Percentiles rank a stretch among this genome's conserved stretches.
These are phyloP conservation scores for Colletotrichum tamarilloi DNA, from an alignment of 2,329 filamentous ascomycete genomes.

Conservation along the genomic window DNA sequence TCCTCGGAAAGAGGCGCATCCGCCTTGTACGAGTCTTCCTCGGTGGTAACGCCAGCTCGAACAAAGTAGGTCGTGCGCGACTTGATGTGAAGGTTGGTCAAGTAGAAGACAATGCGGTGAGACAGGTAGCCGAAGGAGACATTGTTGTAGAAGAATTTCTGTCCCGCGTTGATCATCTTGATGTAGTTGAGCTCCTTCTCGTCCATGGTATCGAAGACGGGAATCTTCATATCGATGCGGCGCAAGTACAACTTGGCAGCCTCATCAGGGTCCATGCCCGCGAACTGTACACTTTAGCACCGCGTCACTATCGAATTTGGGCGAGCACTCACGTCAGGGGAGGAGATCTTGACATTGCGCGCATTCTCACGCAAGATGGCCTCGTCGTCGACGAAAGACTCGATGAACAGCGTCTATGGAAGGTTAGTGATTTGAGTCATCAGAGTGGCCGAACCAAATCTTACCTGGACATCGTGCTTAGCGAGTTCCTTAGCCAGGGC, in stretches of 20 bases:
- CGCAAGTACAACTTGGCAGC: constrained; percentile 92
- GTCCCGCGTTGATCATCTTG: constrained; percentile 98
- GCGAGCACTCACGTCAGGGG: constrained; percentile 78
- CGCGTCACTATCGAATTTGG: not conserved
- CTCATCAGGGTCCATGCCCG: constrained; percentile 90
- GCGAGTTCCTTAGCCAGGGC: constrained; percentile 94
- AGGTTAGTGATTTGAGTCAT: not conserved
- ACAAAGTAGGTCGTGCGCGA: constrained; percentile 93
- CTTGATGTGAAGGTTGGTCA: constrained; percentile 98
- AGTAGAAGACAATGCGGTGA: constrained; percentile 97
- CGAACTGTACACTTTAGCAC: constrained; percentile 68
- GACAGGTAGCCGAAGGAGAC: constrained; percentile 96
- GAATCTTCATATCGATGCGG: constrained; percentile 91
- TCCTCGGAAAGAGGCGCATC: constrained; percentile 86
- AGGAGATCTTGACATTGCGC: constrained; percentile 96
- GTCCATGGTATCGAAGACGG: constrained; percentile 96
- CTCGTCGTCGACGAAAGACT: constrained; percentile 94
- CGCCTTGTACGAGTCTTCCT: constrained; percentile 91
- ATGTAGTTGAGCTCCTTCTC: constrained; percentile 96
- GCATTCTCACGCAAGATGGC: constrained; percentile 96
- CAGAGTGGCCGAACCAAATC: constrained; percentile 16
- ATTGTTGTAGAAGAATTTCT: constrained; percentile 95
- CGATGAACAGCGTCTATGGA: constrained; percentile 90
- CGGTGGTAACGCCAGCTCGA: constrained; percentile 84
- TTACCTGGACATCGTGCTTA: constrained; percentile 93